A percentile compares a stretch with the other conserved stretches of the same genome.
These are phyloP conservation scores for Fusarium sp. DNA, from an alignment of 2,329 filamentous ascomycete genomes.

Conservation along the genomic window DNA sequence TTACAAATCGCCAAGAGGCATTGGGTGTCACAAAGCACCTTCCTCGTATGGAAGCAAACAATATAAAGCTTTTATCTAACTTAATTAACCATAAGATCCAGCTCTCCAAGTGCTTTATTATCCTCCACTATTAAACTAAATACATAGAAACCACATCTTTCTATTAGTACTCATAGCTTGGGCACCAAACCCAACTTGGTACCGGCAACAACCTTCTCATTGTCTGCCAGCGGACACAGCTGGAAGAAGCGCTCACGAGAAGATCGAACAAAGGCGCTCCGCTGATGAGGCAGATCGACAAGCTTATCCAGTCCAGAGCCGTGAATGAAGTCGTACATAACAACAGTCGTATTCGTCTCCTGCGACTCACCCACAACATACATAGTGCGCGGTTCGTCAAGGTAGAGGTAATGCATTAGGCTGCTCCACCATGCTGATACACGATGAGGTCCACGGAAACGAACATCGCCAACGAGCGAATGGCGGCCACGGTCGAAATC, in stretches of 20 bases:
- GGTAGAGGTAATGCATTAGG: slow-evolving; percentile 71
- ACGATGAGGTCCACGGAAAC: slow-evolving; percentile 69
- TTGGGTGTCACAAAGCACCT: too few relatives aligned
- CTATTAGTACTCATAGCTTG: slow-evolving; percentile 56
- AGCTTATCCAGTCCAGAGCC: slow-evolving; percentile 79
- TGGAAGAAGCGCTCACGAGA: slow-evolving; percentile 77
- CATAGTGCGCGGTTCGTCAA: slow-evolving; percentile 69
- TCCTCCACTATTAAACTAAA: too few relatives aligned
- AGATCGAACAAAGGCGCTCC: slow-evolving; percentile 73
- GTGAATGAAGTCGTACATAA: slow-evolving; percentile 79
- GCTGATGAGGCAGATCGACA: slow-evolving; percentile 77
- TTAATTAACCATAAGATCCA: too few relatives aligned
- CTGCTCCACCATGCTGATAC: slow-evolving; percentile 71
- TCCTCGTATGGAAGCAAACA: too few relatives aligned
- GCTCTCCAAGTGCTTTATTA: too few relatives aligned
- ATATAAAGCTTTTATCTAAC: too few relatives aligned
- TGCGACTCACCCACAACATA: slow-evolving; percentile 76
- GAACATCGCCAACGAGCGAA: slow-evolving; percentile 67
- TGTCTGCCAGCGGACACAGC: slow-evolving; percentile 68
- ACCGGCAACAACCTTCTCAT: slow-evolving; percentile 66
- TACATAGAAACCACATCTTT: too few relatives aligned
- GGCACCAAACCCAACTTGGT: slow-evolving; percentile 64
- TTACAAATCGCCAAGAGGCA: too few relatives aligned
- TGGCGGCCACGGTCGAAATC: slow-evolving; percentile 70
- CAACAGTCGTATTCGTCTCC: slow-evolving; percentile 73